These are phyloP conservation scores for Phaseolus coccineus DNA, from an alignment of 331 rosid genomes.

Conservation along the genomic window DNA sequence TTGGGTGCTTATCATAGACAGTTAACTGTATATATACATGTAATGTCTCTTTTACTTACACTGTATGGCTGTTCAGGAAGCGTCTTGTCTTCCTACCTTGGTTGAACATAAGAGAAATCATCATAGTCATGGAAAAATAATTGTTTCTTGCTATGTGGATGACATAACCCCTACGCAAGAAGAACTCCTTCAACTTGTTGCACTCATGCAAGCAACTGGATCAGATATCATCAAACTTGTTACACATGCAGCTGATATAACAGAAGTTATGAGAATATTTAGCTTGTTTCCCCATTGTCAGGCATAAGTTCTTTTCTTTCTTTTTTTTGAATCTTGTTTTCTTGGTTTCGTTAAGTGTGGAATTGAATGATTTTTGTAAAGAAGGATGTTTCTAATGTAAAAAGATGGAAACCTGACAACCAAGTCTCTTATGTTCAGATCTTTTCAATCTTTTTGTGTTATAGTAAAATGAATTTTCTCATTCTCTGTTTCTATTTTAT, in stretches of 20 bases:
- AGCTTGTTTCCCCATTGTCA: slow-evolving; percentile 46
- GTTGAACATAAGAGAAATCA: slow-evolving; percentile 30
- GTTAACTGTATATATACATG: background rate
- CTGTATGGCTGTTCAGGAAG: slow-evolving; percentile 40
- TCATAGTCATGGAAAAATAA: slow-evolving; percentile 40
- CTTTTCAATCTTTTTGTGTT: background rate
- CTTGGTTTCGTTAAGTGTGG: background rate
- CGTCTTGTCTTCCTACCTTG: slow-evolving; percentile 39
- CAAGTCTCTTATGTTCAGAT: background rate
- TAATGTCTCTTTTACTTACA: background rate
- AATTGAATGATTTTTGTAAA: background rate
- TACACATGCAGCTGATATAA: slow-evolving; percentile 50
- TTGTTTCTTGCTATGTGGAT: slow-evolving; percentile 56
- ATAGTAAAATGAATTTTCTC: background rate
- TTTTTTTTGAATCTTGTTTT: background rate
- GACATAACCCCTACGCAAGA: slow-evolving; percentile 48
- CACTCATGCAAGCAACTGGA: slow-evolving; percentile 47
- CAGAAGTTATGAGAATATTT: slow-evolving; percentile 52
- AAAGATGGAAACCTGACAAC: background rate
- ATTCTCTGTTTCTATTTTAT: slow-evolving; percentile 2
- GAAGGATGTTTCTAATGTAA: background rate
- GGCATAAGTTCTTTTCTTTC: slow-evolving; percentile 32
- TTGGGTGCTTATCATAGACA: too few species aligned
- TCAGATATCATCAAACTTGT: slow-evolving; percentile 56
- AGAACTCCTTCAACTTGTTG: slow-evolving; percentile 43